Base-by-base conservation (phyloP, 2,329 filamentous ascomycete species). In the Cladosporium cucumerinum region DNA sequence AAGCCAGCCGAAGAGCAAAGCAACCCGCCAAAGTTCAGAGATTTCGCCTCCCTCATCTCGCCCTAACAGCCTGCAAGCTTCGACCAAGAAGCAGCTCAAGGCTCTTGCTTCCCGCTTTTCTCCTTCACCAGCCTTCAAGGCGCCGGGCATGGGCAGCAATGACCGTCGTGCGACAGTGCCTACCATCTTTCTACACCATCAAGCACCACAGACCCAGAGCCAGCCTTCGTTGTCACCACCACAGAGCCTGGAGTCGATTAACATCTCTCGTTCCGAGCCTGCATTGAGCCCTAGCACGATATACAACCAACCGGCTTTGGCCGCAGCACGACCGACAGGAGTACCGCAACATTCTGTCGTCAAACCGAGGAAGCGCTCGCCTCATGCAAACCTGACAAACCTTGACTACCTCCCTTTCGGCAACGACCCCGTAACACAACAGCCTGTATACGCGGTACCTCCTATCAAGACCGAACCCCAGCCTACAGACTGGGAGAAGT, bases 401-500 rank as follows among this genome's bases (percentile, higher is more conserved):
- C 77, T 83, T 10, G 81, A 82, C 71, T 82, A 78, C 67, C 76
- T 83, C 28, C 80, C 80, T 14, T 82, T 82, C 65, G 77, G 75
- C 57, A 74, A 71, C 25, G 80, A 82, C 49, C 61, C 73, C 70
- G 55, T 46, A 73, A 74, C 18, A 34, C 54, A 66, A 72, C 5
- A 74, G 71, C 61, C 39, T 57, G 28, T 21, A 61, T 28, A 48
- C 18, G 25, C 63, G 61, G 49, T 65, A 69, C 72, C 68, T 16
- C 72, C 74, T 2, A 67, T 74, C 63, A 77, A 76, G 61, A 69
- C 73, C 28, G 72, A 76, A 26, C 72, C 73, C 14, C 87, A 87
- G 0, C 80, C 87, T 10, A 82, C 87, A 0, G 91, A 95, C 71
- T 96, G 92, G 93, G 92, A 96, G 75, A 87, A 89, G 1, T 82